phyloP scores from a whole-genome alignment of 1,284 basidiomycete species.

The Cryptococcus deneoformans region DNA sequence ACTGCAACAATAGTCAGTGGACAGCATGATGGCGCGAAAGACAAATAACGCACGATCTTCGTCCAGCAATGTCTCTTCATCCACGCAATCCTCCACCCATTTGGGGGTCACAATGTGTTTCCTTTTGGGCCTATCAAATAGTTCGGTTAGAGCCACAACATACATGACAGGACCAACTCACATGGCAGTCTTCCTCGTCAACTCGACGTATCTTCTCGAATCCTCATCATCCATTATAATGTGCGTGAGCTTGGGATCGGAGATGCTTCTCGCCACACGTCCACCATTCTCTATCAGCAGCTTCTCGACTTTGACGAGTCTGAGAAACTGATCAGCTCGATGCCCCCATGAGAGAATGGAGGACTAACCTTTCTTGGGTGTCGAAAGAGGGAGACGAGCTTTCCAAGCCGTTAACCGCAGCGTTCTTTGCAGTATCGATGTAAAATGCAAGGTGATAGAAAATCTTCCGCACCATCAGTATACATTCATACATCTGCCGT shows the following conservation, averaged over 20 bases:
- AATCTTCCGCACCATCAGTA: conserved; percentile 19
- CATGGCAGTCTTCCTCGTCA: conserved; percentile 53
- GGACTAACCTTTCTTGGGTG: conserved; percentile 55
- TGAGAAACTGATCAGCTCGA: conserved; percentile 37
- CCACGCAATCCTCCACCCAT: conserved; percentile 71
- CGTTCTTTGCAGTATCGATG: conserved; percentile 74
- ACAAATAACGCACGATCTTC: conserved; percentile 55
- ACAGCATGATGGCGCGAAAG: too few species aligned
- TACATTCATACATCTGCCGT: too few species aligned
- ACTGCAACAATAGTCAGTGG: too few species aligned
- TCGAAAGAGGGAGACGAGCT: conserved; percentile 53
- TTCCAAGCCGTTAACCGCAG: conserved; percentile 60
- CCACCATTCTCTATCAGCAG: conserved; percentile 69
- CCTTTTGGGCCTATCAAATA: conserved; percentile 62
- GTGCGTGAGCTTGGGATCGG: conserved; percentile 77
- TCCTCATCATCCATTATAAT: conserved; percentile 63
- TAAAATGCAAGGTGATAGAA: conserved; percentile 85
- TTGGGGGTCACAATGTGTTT: conserved; percentile 72
- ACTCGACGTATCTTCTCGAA: conserved; percentile 58
- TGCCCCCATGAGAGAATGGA: not conserved
- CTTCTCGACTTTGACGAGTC: conserved; percentile 58
- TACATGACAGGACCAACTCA: not conserved
- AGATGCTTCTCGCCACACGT: conserved; percentile 58
- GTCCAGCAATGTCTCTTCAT: conserved; percentile 73
- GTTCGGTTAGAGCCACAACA: not conserved